phyloP scores from a whole-genome alignment of 768 basidiomycete species.

The Trametes villosa region DNA sequence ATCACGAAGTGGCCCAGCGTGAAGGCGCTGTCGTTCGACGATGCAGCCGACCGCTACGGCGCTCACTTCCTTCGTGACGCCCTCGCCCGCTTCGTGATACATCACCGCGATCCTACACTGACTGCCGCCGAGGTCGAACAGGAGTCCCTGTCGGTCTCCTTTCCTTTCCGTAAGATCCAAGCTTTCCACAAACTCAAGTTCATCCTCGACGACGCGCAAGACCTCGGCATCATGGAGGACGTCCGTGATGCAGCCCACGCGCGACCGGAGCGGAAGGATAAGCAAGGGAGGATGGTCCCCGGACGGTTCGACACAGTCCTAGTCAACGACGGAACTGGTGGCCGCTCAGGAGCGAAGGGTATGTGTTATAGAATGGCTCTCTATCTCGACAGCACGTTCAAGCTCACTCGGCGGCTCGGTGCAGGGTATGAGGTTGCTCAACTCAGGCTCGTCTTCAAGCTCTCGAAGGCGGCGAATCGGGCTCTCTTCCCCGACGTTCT shows the following conservation, averaged over 20 bases:
- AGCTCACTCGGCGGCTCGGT: neutral
- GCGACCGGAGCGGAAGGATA: slow-evolving; percentile 21
- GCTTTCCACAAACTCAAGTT: slow-evolving; percentile 40
- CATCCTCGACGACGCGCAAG: slow-evolving; percentile 20
- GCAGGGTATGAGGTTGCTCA: slow-evolving; percentile 35
- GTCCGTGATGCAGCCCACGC: slow-evolving; percentile 35
- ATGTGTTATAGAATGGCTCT: neutral
- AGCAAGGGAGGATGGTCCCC: slow-evolving; percentile 16
- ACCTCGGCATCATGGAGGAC: slow-evolving; percentile 30
- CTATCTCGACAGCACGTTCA: neutral
- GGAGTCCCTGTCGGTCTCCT: neutral
- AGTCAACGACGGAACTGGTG: slow-evolving; percentile 23
- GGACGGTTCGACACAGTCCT: slow-evolving; percentile 42
- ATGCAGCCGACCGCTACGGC: slow-evolving; percentile 2
- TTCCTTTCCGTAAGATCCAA: slow-evolving; percentile 32
- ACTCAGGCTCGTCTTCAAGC: slow-evolving; percentile 31
- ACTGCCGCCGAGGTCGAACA: slow-evolving; percentile 5
- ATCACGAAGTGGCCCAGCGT: neutral
- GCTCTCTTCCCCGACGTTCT: slow-evolving; percentile 2
- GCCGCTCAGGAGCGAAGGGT: slow-evolving; percentile 20
- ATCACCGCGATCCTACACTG: neutral
- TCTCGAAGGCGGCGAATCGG: slow-evolving; percentile 10
- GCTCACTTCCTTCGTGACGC: neutral
- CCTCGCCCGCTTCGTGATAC: slow-evolving; percentile 4
- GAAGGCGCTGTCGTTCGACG: slow-evolving; percentile 1